Evolutionary conservation across 2,329 filamentous ascomycete species (phyloP).

Genomic region (Verticillium tricorpus): DNA sequence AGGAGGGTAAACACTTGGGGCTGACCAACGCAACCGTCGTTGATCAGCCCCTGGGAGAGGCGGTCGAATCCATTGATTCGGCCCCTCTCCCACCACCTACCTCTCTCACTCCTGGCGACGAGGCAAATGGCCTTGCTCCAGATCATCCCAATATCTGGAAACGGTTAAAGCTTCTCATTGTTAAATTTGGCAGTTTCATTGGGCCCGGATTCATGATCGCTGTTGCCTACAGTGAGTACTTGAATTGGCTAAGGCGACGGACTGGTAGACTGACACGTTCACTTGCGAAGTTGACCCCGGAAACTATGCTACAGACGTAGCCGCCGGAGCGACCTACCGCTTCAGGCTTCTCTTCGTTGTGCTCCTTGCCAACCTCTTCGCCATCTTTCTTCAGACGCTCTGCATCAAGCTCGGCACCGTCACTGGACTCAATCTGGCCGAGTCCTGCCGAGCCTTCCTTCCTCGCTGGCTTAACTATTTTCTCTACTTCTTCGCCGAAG

Average conservation of each 20-base stretch:
- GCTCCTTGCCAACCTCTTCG: constrained; percentile 64
- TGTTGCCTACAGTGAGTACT: constrained; percentile 49
- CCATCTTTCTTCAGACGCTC: constrained; percentile 65
- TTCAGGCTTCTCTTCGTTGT: constrained; percentile 66
- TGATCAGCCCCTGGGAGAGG: constrained; percentile 10
- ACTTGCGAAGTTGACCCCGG: constrained; percentile 48
- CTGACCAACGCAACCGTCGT: neutral
- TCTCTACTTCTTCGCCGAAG: constrained; percentile 60
- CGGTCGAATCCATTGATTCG: constrained; percentile 1
- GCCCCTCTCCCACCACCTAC: constrained; percentile 7
- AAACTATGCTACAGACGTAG: constrained; percentile 68
- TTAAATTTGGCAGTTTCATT: constrained; percentile 53
- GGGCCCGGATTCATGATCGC: constrained; percentile 64
- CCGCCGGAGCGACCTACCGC: constrained; percentile 61
- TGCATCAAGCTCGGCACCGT: constrained; percentile 67
- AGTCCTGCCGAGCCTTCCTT: constrained; percentile 61
- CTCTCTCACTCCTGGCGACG: neutral
- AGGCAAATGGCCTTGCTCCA: neutral
- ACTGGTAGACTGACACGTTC: too few species aligned
- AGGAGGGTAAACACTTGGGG: neutral
- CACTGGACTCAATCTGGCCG: constrained; percentile 61
- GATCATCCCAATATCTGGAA: neutral
- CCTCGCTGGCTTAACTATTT: constrained; percentile 60
- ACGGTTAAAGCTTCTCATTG: constrained; percentile 21
- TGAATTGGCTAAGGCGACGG: neutral